Conservation (phyloP, 352 stramenopile species). For the Blastocystis sp. region DNA sequence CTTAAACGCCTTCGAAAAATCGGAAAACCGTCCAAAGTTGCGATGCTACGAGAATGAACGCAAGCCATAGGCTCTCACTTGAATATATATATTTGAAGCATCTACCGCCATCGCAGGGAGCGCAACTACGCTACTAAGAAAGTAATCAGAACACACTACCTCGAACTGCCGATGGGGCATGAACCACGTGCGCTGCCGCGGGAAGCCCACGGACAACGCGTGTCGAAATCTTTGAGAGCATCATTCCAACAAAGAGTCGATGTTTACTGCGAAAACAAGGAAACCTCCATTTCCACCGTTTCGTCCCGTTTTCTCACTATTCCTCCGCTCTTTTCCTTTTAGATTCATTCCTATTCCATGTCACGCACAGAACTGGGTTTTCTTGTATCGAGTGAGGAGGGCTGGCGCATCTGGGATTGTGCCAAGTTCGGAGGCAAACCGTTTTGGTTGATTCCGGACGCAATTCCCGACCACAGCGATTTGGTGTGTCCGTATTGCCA, state of each 20-base stretch:
- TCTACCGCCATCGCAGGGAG: background rate
- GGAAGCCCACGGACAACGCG: background rate
- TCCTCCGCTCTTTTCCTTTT: background rate
- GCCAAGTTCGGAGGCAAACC: slow-evolving; percentile 71
- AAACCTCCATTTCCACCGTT: slow-evolving; percentile 20
- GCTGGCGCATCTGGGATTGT: slow-evolving; percentile 69
- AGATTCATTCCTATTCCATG: background rate
- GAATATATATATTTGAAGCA: slow-evolving; percentile 57
- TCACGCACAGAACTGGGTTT: slow-evolving; percentile 51
- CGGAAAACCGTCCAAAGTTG: slow-evolving; percentile 52
- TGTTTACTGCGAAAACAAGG: slow-evolving; percentile 13
- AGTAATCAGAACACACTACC: background rate
- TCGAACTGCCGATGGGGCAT: slow-evolving; percentile 1
- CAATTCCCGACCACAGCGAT: slow-evolving; percentile 23
- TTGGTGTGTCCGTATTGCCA: slow-evolving; percentile 42
- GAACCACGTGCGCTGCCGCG: slow-evolving; percentile 5
- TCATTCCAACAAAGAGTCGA: background rate
- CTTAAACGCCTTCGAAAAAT: slow-evolving; percentile 62
- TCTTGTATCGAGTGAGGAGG: slow-evolving; percentile 57
- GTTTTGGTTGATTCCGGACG: slow-evolving; percentile 55
- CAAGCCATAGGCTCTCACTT: background rate
- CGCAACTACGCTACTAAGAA: background rate
- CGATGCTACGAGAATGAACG: slow-evolving; percentile 24
- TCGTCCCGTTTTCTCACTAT: background rate
- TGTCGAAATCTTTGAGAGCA: slow-evolving; percentile 39